A percentile compares a stretch with the other conserved stretches of the same genome.
These are phyloP conservation scores for Tinospora cordifolia DNA, from an alignment of 164 flowering plant species.

Conservation along the genomic window DNA sequence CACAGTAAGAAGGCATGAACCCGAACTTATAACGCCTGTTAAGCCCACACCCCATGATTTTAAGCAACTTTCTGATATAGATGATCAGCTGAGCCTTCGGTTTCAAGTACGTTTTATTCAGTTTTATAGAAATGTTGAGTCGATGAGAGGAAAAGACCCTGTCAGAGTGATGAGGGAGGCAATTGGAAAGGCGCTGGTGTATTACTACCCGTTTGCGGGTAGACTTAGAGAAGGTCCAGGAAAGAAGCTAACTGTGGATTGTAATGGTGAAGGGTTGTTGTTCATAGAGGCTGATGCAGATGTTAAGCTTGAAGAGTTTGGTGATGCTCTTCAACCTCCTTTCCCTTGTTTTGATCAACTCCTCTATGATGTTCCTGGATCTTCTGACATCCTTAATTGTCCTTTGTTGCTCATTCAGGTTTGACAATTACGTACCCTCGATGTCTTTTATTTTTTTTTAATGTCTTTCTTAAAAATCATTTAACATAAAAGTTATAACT, in stretches of 20 bases:
- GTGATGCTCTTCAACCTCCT: constrained; percentile 23
- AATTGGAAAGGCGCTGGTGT: constrained; percentile 20
- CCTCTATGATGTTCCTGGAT: constrained; percentile 23
- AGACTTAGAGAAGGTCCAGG: constrained; percentile 22
- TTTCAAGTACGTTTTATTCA: too few species aligned
- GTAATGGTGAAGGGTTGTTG: constrained; percentile 30
- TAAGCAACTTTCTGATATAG: constrained; percentile 37
- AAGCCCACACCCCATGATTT: constrained; percentile 32
- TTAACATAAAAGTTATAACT: too few species aligned
- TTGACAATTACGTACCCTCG: too few species aligned
- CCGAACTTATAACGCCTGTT: constrained; percentile 30
- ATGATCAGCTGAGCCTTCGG: constrained; percentile 42
- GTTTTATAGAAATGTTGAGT: constrained; percentile 14
- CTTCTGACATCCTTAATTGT: constrained; percentile 15
- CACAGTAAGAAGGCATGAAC: constrained; percentile 15
- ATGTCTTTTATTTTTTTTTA: too few species aligned
- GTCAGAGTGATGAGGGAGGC: constrained; percentile 15
- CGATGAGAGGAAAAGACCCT: constrained; percentile 21
- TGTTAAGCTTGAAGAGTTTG: constrained; percentile 19
- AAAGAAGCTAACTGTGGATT: constrained; percentile 26
- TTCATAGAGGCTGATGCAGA: constrained; percentile 34
- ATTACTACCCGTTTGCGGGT: constrained; percentile 29
- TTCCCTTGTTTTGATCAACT: constrained; percentile 21
- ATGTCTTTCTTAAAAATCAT: too few species aligned
- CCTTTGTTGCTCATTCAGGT: constrained; percentile 29